Base-by-base conservation (phyloP, 108 stramenopile genomes). In the Cyclotella kingstonii region DNA sequence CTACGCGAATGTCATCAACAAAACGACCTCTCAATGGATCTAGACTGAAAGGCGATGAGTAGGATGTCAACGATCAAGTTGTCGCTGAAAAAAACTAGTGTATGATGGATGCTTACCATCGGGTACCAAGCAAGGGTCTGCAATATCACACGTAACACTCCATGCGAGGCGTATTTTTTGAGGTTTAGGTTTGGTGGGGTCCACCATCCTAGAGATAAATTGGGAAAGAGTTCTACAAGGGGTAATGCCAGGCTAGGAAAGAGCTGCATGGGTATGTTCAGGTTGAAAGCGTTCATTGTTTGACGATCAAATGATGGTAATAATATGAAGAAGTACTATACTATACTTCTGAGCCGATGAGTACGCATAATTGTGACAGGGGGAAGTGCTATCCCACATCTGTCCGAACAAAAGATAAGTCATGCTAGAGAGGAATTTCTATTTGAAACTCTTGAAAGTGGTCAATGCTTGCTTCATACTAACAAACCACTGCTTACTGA, bases 171-270 rank as follows among this genome's bases (percentile, higher is more conserved):
- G 40, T 73, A 73, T 49, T 73, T 48, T 4, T 73, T 58, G 8
- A 73, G 44, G 17, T 65, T 44, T 31, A 73, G 57, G 17, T 44
- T 58, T 0, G 72, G 63, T n/a, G 72, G 72, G 15, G 63, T 65
- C 72, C 72, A 73, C 72, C 72, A 73, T 33, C 72, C 72, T 3
- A 73, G 63, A 25, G 63, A 64, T 18, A 73, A 42, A 39, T 60
- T 35, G 22, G 72, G 72, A 33, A 73, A 64, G 28, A 73, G 52
- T 44, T 73, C 72, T 12, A 73, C 72, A 35, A 65, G 53, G 14
- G 72, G 72, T 25, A 73, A 42, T 45, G 51, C 72, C 53, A 72
- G 49, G 23, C 55, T 39, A 8, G 70, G 70, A 7, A 72, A 41
- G 39, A 72, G 70, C 46, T 63, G 62, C 1, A 10, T 72, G 29